phyloP scores from a whole-genome alignment of 106 monocot species.

The Agapanthus africanus region DNA sequence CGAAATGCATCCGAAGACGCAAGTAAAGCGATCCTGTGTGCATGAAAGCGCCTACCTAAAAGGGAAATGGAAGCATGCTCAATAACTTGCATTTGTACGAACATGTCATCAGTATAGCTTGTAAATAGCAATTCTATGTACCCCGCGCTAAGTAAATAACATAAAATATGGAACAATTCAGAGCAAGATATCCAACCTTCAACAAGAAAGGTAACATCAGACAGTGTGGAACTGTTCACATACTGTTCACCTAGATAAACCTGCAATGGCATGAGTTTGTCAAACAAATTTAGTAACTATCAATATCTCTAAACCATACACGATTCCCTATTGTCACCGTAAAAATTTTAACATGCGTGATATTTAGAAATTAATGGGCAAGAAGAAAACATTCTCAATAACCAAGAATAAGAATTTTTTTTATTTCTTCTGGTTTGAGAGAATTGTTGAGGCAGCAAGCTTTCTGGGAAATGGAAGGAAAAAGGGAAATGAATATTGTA shows the following conservation, averaged over 20 bases:
- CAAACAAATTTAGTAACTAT: not conserved
- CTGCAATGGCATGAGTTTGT: constrained; percentile 25
- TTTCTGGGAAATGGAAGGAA: no score
- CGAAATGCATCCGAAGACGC: constrained; percentile 98
- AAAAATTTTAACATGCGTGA: no score
- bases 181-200: no score
- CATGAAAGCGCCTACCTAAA: constrained; percentile 85
- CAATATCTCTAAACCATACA: not conserved
- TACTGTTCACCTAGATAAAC: constrained; percentile 96
- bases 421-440: no score
- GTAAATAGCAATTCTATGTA: no score
- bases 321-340: not conserved
- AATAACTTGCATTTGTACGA: not conserved
- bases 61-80: constrained; percentile 4
- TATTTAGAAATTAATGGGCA: not conserved
- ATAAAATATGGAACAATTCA: no score
- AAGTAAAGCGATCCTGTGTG: constrained; percentile 95
- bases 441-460: no score
- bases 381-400: no score
- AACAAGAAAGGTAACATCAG: constrained; percentile 97
- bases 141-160: no score
- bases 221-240: constrained; percentile 82
- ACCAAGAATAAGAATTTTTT: no score
- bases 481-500: no score
- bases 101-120: no score